Conservation (phyloP, 1,139 yeast genomes). For the Blastobotrys apis region DNA sequence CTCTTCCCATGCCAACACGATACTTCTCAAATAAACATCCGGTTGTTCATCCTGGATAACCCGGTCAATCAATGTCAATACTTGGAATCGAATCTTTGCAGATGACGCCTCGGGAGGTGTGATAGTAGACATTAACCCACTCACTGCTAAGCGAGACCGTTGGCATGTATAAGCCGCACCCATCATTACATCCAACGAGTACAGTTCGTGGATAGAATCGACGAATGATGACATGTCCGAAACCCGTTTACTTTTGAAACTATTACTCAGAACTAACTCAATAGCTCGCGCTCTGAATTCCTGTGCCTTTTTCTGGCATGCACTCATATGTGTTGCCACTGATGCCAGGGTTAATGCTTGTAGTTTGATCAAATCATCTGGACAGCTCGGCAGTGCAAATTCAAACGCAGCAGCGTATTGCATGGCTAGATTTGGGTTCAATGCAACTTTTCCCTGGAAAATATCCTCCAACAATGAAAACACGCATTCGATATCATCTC, state of each 20-base stretch:
- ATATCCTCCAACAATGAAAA: neutral
- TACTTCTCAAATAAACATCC: neutral
- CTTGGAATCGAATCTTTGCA: conserved; percentile 5
- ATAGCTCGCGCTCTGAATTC: conserved; percentile 5
- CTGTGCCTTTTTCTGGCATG: neutral
- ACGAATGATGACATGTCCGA: neutral
- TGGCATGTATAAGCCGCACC: conserved; percentile 6
- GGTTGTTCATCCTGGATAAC: neutral
- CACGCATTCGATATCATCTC: conserved; percentile 6
- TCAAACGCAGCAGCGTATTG: too few relatives aligned
- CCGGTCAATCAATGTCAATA: conserved; percentile 8
- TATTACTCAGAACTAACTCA: conserved; percentile 1
- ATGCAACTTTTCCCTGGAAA: neutral
- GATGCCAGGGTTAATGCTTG: conserved; percentile 7
- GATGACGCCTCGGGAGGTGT: neutral
- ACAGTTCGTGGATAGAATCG: conserved; percentile 12
- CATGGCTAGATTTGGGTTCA: neutral
- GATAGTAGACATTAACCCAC: neutral
- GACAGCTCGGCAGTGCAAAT: too few relatives aligned
- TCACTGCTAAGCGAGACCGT: conserved; percentile 1
- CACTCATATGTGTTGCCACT: conserved; percentile 5
- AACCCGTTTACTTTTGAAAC: conserved; percentile 1
- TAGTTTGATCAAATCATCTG: conserved; percentile 9
- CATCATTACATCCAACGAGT: conserved; percentile 8
- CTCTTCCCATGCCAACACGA: conserved; percentile 8